Percentiles rank a stretch among this genome's conserved stretches.
Conservation (phyloP, 2,329 filamentous ascomycete genomes). For the Talaromyces funiculosus region DNA sequence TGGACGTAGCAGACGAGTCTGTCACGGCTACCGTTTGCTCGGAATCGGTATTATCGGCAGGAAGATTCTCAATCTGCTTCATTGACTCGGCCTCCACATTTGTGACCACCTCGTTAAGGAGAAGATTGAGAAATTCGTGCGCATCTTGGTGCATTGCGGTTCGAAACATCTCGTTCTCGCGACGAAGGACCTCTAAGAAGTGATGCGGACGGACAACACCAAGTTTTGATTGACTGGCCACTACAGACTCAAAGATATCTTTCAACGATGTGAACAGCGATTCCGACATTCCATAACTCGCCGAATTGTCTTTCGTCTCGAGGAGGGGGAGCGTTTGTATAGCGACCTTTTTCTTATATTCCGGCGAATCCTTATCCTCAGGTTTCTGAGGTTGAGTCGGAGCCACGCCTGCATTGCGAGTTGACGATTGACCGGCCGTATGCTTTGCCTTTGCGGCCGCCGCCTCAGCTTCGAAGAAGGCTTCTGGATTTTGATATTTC, state of each 20-base stretch:
- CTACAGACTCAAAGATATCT: constrained; percentile 90
- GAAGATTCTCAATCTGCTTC: constrained; percentile 38
- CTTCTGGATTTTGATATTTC: constrained; percentile 59
- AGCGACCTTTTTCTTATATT: constrained; percentile 97
- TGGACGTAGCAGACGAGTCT: constrained; percentile 30
- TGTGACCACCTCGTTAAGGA: constrained; percentile 92
- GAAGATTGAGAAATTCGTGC: constrained; percentile 89
- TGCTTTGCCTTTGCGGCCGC: constrained; percentile 44
- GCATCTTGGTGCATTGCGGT: constrained; percentile 98
- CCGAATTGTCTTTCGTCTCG: constrained; percentile 75
- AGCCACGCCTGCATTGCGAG: constrained; percentile 48
- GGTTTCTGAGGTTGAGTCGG: constrained; percentile 59
- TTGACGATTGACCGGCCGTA: constrained; percentile 24
- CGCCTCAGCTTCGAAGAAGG: constrained; percentile 47
- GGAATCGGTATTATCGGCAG: constrained; percentile 41
- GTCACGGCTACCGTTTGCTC: constrained; percentile 45
- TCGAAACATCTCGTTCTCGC: constrained; percentile 95
- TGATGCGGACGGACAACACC: constrained; percentile 88
- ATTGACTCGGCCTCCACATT: constrained; percentile 82
- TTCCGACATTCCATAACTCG: constrained; percentile 85
- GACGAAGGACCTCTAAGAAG: constrained; percentile 87
- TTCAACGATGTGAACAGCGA: constrained; percentile 91
- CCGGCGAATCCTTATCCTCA: constrained; percentile 91
- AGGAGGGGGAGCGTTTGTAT: constrained; percentile 81
- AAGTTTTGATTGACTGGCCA: constrained; percentile 72